Evolutionary conservation across 306 rosid species (phyloP).

Genomic region (Cucurbita argyrosperma): DNA sequence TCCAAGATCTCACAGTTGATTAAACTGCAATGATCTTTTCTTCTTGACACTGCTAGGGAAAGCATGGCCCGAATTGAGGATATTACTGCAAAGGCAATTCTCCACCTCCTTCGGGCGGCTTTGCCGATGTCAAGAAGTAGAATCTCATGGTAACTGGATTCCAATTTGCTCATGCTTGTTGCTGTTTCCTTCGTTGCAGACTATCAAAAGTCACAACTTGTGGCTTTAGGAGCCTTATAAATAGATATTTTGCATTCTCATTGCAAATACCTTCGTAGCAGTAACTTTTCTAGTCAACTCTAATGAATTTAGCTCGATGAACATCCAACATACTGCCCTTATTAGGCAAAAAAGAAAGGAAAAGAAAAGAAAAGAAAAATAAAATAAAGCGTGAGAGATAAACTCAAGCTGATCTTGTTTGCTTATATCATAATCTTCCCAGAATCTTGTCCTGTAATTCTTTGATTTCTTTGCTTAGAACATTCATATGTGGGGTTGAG

Average conservation of each 20-base stretch:
- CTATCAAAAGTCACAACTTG: neutral
- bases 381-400: neutral
- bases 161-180: neutral
- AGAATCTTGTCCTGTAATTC: neutral
- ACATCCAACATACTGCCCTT: neutral
- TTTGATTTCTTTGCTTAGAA: neutral
- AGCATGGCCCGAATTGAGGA: constrained; percentile 38
- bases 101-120: constrained; percentile 53
- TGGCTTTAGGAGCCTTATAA: neutral
- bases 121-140: neutral
- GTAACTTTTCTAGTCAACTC: neutral
- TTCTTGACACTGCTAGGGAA: constrained; percentile 28
- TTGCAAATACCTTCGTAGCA: neutral
- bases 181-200: neutral
- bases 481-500: neutral
- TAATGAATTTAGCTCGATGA: neutral
- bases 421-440: neutral
- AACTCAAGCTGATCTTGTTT: neutral
- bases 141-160: neutral
- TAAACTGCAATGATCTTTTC: constrained; percentile 1
- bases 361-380: too few species aligned
- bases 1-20: neutral
- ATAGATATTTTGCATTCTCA: neutral
- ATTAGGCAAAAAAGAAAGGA: neutral
- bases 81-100: constrained; percentile 40